Base-by-base conservation (phyloP, 2,329 filamentous ascomycete species). In the Fusarium sp. region DNA sequence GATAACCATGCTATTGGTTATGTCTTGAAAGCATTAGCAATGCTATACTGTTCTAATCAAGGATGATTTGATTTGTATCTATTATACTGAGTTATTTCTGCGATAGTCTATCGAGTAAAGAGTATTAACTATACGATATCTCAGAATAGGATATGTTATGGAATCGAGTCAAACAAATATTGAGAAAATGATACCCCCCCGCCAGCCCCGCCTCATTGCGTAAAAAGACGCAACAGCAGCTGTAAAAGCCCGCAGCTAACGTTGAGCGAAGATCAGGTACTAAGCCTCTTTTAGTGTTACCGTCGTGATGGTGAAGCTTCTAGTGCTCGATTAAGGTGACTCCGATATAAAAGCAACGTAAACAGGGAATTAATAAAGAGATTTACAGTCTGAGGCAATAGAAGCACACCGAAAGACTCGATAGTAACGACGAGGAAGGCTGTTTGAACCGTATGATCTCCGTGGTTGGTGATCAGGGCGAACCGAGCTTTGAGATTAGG, bases 171-270 rank as follows among this genome's bases (percentile, higher is more conserved):
- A 65, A 37, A 37, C 34, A 37, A 37, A 55, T 24, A 18, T 51
- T 53, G n/a, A 29, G 18, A 40, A 52, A 52, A 47, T 20, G 40
- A 34, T 44, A 52, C 51, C 58, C 62, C 62, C 58, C 70, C 60
- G 62, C 46, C 16, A 49, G 70, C 70, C 72, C 72, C 72, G 68
- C 71, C 58, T 37, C 51, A 65, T 75, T 77, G 73, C 75, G 73
- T 75, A 77, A 77, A 76, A 77, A 77, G 75, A 69, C 76, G 76
- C 76, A 75, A 74, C 60, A 63, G 59, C 61, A 61, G 62, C 59
- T 62, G 55, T 63, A 70, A 74, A 67, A 67, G 52, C 58, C 67
- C 67, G 68, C 68, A 71, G 67, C 57, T 68, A 60, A 53, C 53
- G 41, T 67, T 42, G 63, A 70, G 67, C 58, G 42, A 70, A 67